Evolutionary conservation across 164 flowering plant genomes (phyloP).

Genomic region (Vitis labrusca): DNA sequence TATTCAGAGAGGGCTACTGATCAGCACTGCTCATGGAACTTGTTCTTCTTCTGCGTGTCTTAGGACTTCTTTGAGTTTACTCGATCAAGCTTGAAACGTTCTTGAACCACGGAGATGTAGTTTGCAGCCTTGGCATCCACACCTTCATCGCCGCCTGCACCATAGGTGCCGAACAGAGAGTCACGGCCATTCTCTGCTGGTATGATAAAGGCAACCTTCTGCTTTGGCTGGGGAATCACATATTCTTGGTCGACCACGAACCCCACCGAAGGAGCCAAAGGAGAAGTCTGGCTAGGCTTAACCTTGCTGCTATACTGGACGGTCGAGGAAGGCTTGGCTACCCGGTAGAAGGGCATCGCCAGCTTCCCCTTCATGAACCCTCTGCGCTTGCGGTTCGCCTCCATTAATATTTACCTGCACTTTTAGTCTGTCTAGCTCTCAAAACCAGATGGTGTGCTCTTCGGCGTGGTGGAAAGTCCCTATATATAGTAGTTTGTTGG

Average conservation of each 20-base stretch:
- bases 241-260: slow-evolving; percentile 34
- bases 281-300: slow-evolving; percentile 30
- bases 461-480: not conserved
- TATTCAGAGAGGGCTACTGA: no score
- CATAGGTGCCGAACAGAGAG: slow-evolving; percentile 7
- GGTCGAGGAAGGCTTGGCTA: slow-evolving; percentile 23
- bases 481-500: slow-evolving; percentile 16
- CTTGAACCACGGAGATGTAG: slow-evolving; percentile 63
- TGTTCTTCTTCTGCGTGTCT: not conserved
- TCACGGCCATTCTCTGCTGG: slow-evolving; percentile 18
- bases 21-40: no score
- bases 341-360: slow-evolving; percentile 32
- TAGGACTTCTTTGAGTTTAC: slow-evolving; percentile 22
- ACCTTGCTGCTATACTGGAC: slow-evolving; percentile 21
- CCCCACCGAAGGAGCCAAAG: slow-evolving; percentile 21
- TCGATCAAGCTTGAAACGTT: slow-evolving; percentile 58
- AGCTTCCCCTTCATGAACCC: slow-evolving; percentile 50
- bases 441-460: not conserved
- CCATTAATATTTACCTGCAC: slow-evolving; percentile 21
- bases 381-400: slow-evolving; percentile 36
- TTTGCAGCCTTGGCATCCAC: slow-evolving; percentile 51
- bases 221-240: slow-evolving; percentile 22
- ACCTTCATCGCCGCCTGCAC: slow-evolving; percentile 33
- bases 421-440: not conserved
- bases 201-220: slow-evolving; percentile 24